Base-by-base conservation (phyloP, 257 asterid species). In the Plectranthus barbatus region DNA sequence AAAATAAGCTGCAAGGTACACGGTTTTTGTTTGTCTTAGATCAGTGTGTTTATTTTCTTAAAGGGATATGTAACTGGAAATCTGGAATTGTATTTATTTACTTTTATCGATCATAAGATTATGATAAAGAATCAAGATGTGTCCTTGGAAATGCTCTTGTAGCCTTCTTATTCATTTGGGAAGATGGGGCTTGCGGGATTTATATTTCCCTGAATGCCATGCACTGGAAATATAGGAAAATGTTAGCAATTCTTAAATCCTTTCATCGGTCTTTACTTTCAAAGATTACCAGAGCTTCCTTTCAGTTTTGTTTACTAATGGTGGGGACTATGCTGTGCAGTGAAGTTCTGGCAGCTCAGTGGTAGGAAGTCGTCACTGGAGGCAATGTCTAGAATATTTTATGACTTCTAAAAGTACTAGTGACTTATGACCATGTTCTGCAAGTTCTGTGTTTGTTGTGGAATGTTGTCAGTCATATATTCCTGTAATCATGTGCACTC, bases 401-500 rank as follows among this genome's bases (percentile, higher is more conserved):
- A 13, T 13, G 45, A 47, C 48, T 48, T 47, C 3, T 40, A 7
- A 37, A 58, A 39, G 56, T 18, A 39, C 31, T 51, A 50, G 45
- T 50, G 68, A 48, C 62, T 19, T 55, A 55, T 21, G 11, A 42
- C 41, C 37, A 53, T 14, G 7, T 26, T 53, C 34, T 7, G 17
- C 62, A 11, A 4, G 23, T 24, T 53, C 7, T 50, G 48, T 42
- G 18, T 39, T 49, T 60, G 47, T 31, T 21, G 34, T 47, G 17
- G 46, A 54, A 36, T 18, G 37, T 14, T 21, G 33, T 56, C 33
- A 19, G 19, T 8, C 4, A 24, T 56, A 7, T 34, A 31, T n/a
- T n/a, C n/a, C n/a, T n/a, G n/a, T n/a, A n/a, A 31, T 56, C 19
- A 10, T 60, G 21, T 50, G 56, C 63, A 41, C 66, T 62, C 37